These are phyloP conservation scores for Trypanosoma avium DNA, from an alignment of 208 protist genomes.

Conservation along the genomic window DNA sequence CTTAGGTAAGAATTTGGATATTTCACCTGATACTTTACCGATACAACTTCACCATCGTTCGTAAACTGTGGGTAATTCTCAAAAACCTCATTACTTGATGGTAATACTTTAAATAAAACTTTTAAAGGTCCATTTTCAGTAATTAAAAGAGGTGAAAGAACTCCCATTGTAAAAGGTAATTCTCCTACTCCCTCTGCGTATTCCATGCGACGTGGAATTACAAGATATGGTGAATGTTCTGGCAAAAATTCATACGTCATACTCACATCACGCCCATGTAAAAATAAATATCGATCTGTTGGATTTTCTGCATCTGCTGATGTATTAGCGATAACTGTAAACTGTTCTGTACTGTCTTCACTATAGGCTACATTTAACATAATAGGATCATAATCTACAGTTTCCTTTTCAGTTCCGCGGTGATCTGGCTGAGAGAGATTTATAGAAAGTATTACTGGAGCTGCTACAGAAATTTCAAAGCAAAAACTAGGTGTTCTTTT, in stretches of 20 bases:
- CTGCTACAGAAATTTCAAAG: conserved; percentile 19
- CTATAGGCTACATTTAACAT: conserved; percentile 44
- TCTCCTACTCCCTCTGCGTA: conserved; percentile 17
- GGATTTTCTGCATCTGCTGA: conserved; percentile 38
- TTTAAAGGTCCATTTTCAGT: conserved; percentile 35
- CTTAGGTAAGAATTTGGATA: conserved; percentile 23
- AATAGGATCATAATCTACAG: conserved; percentile 45
- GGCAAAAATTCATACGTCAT: conserved; percentile 54
- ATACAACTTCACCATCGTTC: conserved; percentile 33
- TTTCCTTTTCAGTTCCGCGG: conserved; percentile 27
- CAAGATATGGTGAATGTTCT: conserved; percentile 48
- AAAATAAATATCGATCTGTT: conserved; percentile 38
- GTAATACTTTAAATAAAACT: conserved; percentile 41
- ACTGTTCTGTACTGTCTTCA: conserved; percentile 20
- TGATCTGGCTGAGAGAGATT: conserved; percentile 56
- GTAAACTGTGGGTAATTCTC: conserved; percentile 52
- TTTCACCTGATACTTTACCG: conserved; percentile 33
- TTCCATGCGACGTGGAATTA: conserved; percentile 44
- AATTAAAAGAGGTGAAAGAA: conserved; percentile 45
- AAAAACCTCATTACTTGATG: conserved; percentile 39
- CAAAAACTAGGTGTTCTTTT: conserved; percentile 18
- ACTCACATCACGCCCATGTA: conserved; percentile 48
- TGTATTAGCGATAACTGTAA: conserved; percentile 19
- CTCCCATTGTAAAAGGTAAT: conserved; percentile 41
- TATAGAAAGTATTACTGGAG: conserved; percentile 28